Evolutionary conservation across 139 green algal genomes (phyloP).

Genomic region (Spirogloea muscicola): DNA sequence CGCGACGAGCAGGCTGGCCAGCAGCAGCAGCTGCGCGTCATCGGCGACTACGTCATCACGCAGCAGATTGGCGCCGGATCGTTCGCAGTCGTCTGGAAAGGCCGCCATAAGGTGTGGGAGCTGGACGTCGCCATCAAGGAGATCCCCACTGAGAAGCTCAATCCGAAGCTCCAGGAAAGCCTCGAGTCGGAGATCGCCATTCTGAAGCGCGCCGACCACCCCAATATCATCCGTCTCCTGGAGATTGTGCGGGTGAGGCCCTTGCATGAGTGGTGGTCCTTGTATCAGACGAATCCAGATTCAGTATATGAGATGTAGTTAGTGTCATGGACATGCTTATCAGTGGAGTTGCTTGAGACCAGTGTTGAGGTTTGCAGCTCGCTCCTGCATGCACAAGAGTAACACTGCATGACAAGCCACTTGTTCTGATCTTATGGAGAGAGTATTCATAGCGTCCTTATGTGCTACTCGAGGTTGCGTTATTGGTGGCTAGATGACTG

Average conservation of each 20-base stretch:
- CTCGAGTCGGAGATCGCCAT: slow-evolving; percentile 85
- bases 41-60: slow-evolving; percentile 68
- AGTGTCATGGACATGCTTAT: too few species aligned
- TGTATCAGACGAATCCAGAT: too few species aligned
- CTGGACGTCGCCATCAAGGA: slow-evolving; percentile 84
- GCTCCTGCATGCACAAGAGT: too few species aligned
- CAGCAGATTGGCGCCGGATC: slow-evolving; percentile 73
- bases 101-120: slow-evolving; percentile 55
- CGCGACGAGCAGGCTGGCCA: neutral
- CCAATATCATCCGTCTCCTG: slow-evolving; percentile 85
- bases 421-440: too few species aligned
- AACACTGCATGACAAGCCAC: too few species aligned
- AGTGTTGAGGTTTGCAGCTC: too few species aligned
- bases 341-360: too few species aligned
- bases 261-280: too few species aligned
- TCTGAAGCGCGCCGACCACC: slow-evolving; percentile 69
- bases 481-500: too few species aligned
- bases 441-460: too few species aligned
- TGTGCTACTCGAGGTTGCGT: too few species aligned
- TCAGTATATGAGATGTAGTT: too few species aligned
- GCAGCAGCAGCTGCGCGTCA: slow-evolving; percentile 31
- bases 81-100: slow-evolving; percentile 89
- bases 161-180: slow-evolving; percentile 76
- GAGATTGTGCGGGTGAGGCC: slow-evolving; percentile 78
- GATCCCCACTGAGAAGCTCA: slow-evolving; percentile 78